phyloP scores from a whole-genome alignment of 2,329 filamentous ascomycete genomes.

The Verticillium alfalfae region DNA sequence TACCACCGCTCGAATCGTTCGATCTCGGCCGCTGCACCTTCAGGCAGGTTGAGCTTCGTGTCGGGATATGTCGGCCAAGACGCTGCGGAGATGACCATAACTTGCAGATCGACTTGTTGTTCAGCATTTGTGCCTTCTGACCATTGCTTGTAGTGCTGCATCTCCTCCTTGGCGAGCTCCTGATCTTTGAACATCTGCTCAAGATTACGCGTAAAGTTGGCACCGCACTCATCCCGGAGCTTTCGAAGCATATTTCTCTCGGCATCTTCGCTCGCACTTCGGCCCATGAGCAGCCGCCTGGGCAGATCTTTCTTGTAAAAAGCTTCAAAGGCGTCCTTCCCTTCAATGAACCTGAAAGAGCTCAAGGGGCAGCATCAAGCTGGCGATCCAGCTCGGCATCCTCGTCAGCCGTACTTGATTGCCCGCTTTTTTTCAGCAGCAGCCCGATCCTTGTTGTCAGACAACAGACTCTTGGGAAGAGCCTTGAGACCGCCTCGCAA shows the following conservation, averaged over 20 bases:
- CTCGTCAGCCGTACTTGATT: conserved; percentile 72
- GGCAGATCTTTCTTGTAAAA: conserved; percentile 99
- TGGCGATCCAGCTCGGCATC: conserved; percentile 89
- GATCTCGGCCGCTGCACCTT: conserved; percentile 69
- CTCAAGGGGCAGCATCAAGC: conserved; percentile 83
- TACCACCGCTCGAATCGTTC: conserved; percentile 82
- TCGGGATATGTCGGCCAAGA: conserved; percentile 93
- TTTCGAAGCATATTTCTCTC: conserved; percentile 93
- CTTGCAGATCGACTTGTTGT: conserved; percentile 64
- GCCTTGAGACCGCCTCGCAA: conserved; percentile 83
- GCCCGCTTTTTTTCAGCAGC: conserved; percentile 56
- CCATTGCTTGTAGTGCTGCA: conserved; percentile 74
- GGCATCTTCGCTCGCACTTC: conserved; percentile 89
- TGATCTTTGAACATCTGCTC: conserved; percentile 99
- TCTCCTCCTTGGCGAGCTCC: conserved; percentile 86
- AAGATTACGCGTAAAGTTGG: conserved; percentile 91
- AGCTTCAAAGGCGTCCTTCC: conserved; percentile 95
- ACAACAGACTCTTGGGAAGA: conserved; percentile 63
- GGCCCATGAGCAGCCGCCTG: conserved; percentile 79
- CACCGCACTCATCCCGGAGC: conserved; percentile 87
- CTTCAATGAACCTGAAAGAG: conserved; percentile 96
- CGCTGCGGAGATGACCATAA: conserved; percentile 84
- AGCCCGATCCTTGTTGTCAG: conserved; percentile 53
- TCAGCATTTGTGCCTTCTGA: conserved; percentile 39
- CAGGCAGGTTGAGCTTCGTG: conserved; percentile 63